Conservation (phyloP, 371 early-diverging fungal genomes). For the Mortierella sp. region DNA sequence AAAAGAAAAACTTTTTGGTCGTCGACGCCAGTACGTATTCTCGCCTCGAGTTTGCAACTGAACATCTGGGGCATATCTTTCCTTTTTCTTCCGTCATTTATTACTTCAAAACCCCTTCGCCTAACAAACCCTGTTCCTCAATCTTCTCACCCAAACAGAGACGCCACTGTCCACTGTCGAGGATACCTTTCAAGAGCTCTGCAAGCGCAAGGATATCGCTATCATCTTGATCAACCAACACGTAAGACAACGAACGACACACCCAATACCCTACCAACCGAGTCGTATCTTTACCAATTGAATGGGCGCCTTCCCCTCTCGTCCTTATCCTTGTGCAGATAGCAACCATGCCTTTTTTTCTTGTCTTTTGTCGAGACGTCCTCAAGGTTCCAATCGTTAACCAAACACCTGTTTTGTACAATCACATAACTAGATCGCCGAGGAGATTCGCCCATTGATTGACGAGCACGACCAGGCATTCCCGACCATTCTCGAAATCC, state of each 20-base stretch:
- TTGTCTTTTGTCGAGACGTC: slow-evolving; percentile 4
- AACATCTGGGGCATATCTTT: no score
- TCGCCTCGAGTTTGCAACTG: not conserved
- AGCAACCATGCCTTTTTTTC: no score
- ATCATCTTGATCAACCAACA: slow-evolving; percentile 98
- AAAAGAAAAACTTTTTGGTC: slow-evolving; percentile 94
- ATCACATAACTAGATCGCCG: slow-evolving; percentile 80
- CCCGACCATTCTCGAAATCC: slow-evolving; percentile 98
- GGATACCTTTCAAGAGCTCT: slow-evolving; percentile 89
- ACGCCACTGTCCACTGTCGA: slow-evolving; percentile 93
- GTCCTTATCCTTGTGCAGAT: no score
- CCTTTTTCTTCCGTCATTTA: not conserved
- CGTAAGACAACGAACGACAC: slow-evolving; percentile 68
- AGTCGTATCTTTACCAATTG: not conserved
- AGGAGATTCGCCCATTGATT: slow-evolving; percentile 90
- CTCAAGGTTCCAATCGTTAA: not conserved
- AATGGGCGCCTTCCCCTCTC: no score
- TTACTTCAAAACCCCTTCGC: not conserved
- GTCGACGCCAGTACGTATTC: slow-evolving; percentile 89
- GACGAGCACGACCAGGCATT: slow-evolving; percentile 94
- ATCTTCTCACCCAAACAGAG: slow-evolving; percentile 69
- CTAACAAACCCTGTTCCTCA: not conserved
- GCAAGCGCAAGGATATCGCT: slow-evolving; percentile 96
- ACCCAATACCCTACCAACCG: not conserved
- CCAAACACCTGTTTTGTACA: not conserved